These are phyloP conservation scores for Dactylellina leptospora DNA, from an alignment of 2,329 filamentous ascomycete genomes.

Conservation along the genomic window DNA sequence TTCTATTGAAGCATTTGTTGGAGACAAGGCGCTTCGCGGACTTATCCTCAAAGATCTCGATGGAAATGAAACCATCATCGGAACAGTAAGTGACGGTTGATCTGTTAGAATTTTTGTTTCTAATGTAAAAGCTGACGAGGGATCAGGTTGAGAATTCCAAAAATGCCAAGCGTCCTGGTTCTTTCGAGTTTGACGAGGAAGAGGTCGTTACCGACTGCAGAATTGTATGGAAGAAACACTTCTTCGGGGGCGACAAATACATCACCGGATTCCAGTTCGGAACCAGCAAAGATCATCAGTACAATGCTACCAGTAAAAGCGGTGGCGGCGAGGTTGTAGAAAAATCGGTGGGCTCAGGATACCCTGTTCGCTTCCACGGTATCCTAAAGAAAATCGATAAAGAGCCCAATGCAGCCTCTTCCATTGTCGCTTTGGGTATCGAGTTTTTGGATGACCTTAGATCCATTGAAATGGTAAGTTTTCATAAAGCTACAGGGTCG, in stretches of 20 bases:
- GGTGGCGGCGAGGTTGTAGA: slow-evolving; percentile 14
- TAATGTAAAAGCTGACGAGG: not conserved
- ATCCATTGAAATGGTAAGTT: slow-evolving; percentile 42
- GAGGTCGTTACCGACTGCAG: slow-evolving; percentile 35
- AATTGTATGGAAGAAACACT: slow-evolving; percentile 36
- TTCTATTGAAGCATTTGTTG: slow-evolving; percentile 36
- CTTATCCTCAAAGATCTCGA: slow-evolving; percentile 41
- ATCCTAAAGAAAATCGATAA: slow-evolving; percentile 31
- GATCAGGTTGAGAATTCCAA: slow-evolving; percentile 22
- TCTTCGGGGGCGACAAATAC: slow-evolving; percentile 31
- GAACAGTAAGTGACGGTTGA: slow-evolving; percentile 31
- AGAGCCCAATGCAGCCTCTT: slow-evolving; percentile 10
- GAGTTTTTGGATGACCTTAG: slow-evolving; percentile 34
- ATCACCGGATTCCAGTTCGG: slow-evolving; percentile 40
- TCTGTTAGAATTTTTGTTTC: too few relatives aligned
- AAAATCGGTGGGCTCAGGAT: slow-evolving; percentile 37
- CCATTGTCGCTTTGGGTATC: slow-evolving; percentile 36
- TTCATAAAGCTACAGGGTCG: not conserved
- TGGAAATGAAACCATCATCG: slow-evolving; percentile 35
- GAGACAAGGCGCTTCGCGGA: slow-evolving; percentile 34
- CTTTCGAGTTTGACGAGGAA: slow-evolving; percentile 37
- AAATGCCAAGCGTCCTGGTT: slow-evolving; percentile 34
- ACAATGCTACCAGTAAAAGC: slow-evolving; percentile 39
- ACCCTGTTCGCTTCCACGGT: slow-evolving; percentile 35
- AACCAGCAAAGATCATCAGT: slow-evolving; percentile 26